Evolutionary conservation across 352 stramenopile species (phyloP).

Genomic region (Pythium aphanidermatum): DNA sequence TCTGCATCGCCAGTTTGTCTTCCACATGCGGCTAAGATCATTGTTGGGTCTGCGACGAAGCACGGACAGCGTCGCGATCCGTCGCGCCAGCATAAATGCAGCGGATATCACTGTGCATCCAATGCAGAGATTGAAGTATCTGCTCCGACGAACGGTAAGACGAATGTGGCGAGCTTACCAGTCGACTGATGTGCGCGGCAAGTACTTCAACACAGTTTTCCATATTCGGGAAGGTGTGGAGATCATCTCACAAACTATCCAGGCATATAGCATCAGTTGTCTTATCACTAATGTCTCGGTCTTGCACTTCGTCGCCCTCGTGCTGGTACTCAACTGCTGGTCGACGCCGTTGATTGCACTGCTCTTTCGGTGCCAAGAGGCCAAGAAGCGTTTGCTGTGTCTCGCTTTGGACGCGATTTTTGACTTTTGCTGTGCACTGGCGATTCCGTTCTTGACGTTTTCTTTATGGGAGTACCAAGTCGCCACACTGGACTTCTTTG

Average conservation of each 20-base stretch:
- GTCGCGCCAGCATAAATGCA: no score
- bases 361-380: conserved; percentile 2
- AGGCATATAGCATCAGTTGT: conserved; percentile 20
- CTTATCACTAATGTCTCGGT: conserved; percentile 19
- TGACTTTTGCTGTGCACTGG: conserved; percentile 24
- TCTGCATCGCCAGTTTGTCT: conserved; percentile 8
- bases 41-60: neutral
- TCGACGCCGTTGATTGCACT: conserved; percentile 14
- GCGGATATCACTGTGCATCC: neutral
- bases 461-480: conserved; percentile 15
- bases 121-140: neutral
- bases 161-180: conserved; percentile 1
- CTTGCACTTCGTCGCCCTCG: conserved; percentile 15
- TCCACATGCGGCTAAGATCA: conserved; percentile 1
- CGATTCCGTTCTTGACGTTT: conserved; percentile 21
- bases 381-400: conserved; percentile 17
- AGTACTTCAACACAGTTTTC: conserved; percentile 16
- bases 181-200: conserved; percentile 11
- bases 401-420: conserved; percentile 20
- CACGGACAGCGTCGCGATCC: no score
- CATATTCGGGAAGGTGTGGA: conserved; percentile 15
- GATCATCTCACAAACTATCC: conserved; percentile 15
- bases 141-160: neutral
- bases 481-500: conserved; percentile 18
- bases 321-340: conserved; percentile 22